phyloP scores from a whole-genome alignment of 2,329 filamentous ascomycete species.

The Fusarium camptoceras region DNA sequence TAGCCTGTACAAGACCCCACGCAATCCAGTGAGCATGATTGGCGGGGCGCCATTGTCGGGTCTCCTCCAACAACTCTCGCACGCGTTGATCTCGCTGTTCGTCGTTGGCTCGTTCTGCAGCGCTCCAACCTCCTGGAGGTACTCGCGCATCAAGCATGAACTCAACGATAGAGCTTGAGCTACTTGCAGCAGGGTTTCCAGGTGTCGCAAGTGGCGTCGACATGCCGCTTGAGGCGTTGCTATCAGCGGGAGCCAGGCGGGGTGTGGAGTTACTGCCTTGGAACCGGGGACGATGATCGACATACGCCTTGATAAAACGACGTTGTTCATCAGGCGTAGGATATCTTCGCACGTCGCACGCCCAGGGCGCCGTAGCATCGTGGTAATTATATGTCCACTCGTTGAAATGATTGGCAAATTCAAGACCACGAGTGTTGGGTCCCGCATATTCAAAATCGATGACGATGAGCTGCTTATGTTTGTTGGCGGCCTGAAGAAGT shows the following conservation, averaged over 20 bases:
- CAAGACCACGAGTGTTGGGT: constrained; percentile 85
- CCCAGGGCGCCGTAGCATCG: constrained; percentile 71
- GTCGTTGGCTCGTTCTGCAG: constrained; percentile 68
- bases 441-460: constrained; percentile 99
- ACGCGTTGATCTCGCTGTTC: constrained; percentile 75
- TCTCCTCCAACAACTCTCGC: constrained; percentile 78
- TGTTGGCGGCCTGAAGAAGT: constrained; percentile 86
- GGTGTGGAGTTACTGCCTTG: constrained; percentile 62
- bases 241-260: constrained; percentile 59
- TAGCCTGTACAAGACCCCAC: constrained; percentile 97
- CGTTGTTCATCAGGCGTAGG: constrained; percentile 84
- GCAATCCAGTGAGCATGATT: constrained; percentile 93
- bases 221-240: constrained; percentile 48
- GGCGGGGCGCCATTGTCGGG: constrained; percentile 85
- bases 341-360: constrained; percentile 77
- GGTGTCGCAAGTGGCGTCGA: constrained; percentile 51
- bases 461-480: constrained; percentile 95
- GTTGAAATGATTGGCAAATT: constrained; percentile 98
- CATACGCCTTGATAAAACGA: constrained; percentile 87
- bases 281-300: constrained; percentile 81
- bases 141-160: constrained; percentile 87
- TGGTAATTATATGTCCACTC: constrained; percentile 99
- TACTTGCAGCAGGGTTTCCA: constrained; percentile 54
- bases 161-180: constrained; percentile 69
- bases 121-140: constrained; percentile 64